phyloP scores from a whole-genome alignment of 2,329 filamentous ascomycete species.

The Colletotrichum horii region DNA sequence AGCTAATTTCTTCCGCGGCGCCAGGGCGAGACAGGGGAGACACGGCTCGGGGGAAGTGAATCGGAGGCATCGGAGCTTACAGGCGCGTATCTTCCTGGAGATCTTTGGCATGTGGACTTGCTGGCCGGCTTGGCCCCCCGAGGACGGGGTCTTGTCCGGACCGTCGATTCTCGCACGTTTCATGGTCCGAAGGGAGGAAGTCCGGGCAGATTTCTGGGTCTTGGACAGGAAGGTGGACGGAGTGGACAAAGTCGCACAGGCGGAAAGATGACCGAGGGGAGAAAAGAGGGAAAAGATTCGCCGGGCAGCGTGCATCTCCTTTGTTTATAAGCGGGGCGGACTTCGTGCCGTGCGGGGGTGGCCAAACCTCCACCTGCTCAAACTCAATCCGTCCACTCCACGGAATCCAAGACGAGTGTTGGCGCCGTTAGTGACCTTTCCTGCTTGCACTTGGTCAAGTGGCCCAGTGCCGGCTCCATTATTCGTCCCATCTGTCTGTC shows the following conservation, averaged over 20 bases:
- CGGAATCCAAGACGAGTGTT: neutral
- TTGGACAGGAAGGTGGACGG: slow-evolving; percentile 6
- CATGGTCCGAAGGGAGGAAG: slow-evolving; percentile 15
- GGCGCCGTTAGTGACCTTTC: neutral
- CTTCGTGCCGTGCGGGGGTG: slow-evolving; percentile 21
- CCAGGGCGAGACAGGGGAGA: neutral
- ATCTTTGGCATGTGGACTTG: slow-evolving; percentile 29
- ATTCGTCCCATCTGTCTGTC: neutral
- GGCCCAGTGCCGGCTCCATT: neutral
- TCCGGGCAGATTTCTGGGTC: slow-evolving; percentile 14
- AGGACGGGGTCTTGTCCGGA: slow-evolving; percentile 20
- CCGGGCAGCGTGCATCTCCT: neutral
- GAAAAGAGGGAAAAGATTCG: slow-evolving; percentile 12
- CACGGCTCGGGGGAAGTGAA: neutral
- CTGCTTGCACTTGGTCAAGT: neutral
- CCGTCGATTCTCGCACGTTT: slow-evolving; percentile 19
- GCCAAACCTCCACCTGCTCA: neutral
- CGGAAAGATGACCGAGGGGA: slow-evolving; percentile 19
- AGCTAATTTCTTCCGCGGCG: neutral
- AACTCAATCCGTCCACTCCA: neutral
- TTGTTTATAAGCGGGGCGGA: slow-evolving; percentile 23
- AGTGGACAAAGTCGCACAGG: slow-evolving; percentile 8
- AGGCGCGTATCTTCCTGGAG: slow-evolving; percentile 35
- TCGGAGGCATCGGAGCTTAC: slow-evolving; percentile 25
- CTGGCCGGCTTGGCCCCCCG: neutral